Evolutionary conservation across 164 flowering plant species (phyloP), one percentile per base, ranked within the genome.

Genomic region (Liriodendron chinense): DNA sequence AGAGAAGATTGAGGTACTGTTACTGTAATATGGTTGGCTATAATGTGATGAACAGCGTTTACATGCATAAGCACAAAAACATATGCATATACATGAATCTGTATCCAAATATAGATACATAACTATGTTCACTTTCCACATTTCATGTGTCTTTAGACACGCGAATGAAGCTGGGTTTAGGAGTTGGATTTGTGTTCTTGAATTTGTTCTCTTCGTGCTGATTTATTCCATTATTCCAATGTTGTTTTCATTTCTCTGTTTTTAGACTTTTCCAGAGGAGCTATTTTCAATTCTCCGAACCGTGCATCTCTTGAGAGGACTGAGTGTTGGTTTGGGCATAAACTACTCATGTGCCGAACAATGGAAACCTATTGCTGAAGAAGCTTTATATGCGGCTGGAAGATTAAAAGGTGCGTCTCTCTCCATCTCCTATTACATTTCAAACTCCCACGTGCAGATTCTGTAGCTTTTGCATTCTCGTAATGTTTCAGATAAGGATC

Each of bases 281-380:
- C 84, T 93, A 26, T 96, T 96, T 83, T 93, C 92, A 70, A 88
- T 96, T 80, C 96, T 93, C 59, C 94, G 99, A 7, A 91, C 98
- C 0, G 90, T 95, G 74, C 92, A 88, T 78, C 85, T 95, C 20
- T 79, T 95, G 72, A 91, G 99, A 87, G 99, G 99, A 70, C 89
- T 96, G 14, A 92, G 97, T 82, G 96, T 92, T 61, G 99, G 99
- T 49, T 79, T 96, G 65, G 98, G 97, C 72, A 81, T 96, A 79
- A 92, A 93, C 76, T 93, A 84, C 82, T 93, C 98, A 1, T 93
- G 98, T 75, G 90, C 96, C 10, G 94, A 96, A 80, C 94, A 89
- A 71, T 96, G 99, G 98, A 86, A 86, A 81, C 92, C 99, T 56
- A 86, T 96, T 69, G 99, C 99, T 69, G 95, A 92, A 85, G 98